Evolutionary conservation across 495 filamentous ascomycete genomes (phyloP), one percentile per base, ranked within the genome.

Genomic region (Neurospora sp.): DNA sequence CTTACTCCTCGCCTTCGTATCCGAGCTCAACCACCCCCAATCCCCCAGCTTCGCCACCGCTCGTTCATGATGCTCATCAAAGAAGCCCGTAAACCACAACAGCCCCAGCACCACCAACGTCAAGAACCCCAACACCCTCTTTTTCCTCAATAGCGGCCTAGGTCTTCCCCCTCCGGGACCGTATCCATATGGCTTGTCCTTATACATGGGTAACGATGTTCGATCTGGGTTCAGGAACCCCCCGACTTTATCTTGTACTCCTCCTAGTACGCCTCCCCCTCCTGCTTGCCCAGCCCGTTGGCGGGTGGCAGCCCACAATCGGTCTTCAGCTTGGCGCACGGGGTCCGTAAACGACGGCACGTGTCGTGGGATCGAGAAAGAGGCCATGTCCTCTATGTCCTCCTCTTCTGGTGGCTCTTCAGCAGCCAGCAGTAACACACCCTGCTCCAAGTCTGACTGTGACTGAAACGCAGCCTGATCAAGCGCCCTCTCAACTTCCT

Each of bases 121-220:
- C 71, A 88, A 39, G 73, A 86, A 72, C 76, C 81, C 79, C 70
- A 89, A 70, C 4, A 85, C 79, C 71, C 91, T 82, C 80, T 89
- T 90, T 77, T 83, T 82, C 78, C 83, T 79, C 81, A 83, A 85
- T 68, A 83, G 82, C 75, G 78, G 86, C 73, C 77, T 80, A 38
- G 80, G 12, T 68, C 12, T 27, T 2, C 9, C 75, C 82, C 70
- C 85, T 77, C 22, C 88, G 87, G 68, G 86, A 81, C 37, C 83
- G 74, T 92, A 92, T 68, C 86, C 85, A 79, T 93, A 96, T 35
- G 96, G 96, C 78, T 99, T 99, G 82, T 99, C 96, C 85, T 99
- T 99, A 82, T 99, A 99, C 90, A 98, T 92, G 45, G 96, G 96
- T 35, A 99, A 84, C 40, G 89, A 86, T 70, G 86, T 88, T 40